Conservation (phyloP, 352 stramenopile species). For the Elongisporangium undulatum region DNA sequence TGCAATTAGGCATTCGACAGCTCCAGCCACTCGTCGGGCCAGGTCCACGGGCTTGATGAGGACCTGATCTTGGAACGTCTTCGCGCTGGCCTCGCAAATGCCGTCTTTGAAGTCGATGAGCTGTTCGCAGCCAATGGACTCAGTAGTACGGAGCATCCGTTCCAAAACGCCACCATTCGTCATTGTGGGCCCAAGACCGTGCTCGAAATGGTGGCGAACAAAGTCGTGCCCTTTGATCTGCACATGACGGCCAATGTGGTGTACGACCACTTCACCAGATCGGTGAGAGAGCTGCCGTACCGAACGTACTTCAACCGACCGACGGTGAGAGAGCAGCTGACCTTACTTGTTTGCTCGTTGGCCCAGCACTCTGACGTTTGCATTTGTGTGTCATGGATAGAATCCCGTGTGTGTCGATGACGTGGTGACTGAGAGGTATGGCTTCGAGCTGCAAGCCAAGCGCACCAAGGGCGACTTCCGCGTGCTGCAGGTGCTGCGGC, state of each 20-base stretch:
- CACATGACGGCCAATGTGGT: constrained; percentile 22
- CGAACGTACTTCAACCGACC: neutral
- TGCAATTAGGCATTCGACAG: constrained; percentile 14
- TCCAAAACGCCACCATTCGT: neutral
- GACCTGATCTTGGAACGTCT: constrained; percentile 24
- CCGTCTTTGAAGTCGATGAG: constrained; percentile 29
- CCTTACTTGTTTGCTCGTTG: neutral
- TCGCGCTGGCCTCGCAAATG: constrained; percentile 18
- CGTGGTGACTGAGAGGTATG: constrained; percentile 56
- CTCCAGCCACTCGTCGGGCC: neutral
- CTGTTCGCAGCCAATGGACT: constrained; percentile 18
- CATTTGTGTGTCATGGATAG: neutral
- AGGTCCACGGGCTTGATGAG: constrained; percentile 17
- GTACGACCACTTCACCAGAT: constrained; percentile 33
- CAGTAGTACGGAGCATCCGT: constrained; percentile 6
- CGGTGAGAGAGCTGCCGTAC: constrained; percentile 16
- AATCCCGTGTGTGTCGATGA: constrained; percentile 18
- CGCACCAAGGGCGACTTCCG: constrained; percentile 43
- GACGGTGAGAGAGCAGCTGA: neutral
- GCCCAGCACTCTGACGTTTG: neutral
- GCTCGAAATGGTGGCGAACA: constrained; percentile 34
- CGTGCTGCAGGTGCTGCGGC: constrained; percentile 56
- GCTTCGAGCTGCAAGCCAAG: constrained; percentile 42
- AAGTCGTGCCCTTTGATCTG: constrained; percentile 40
- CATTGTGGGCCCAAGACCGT: neutral